A percentile compares a stretch with the other conserved stretches of the same genome.
Evolutionary conservation across 139 green algal species (phyloP).

Genomic region (Coelastrella sp.): DNA sequence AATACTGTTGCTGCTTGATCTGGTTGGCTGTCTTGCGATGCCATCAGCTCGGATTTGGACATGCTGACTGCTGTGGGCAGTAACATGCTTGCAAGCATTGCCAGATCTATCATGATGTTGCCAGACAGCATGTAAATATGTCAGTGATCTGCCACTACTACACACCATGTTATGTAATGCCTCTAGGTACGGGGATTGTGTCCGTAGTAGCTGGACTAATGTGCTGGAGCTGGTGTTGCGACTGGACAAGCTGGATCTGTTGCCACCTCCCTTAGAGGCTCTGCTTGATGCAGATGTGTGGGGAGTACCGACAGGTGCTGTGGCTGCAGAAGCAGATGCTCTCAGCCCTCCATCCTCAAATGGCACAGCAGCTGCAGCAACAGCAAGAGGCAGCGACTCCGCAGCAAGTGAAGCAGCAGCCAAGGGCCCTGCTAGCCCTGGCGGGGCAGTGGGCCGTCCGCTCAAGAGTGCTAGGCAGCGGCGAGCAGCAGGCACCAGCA

Average conservation of each 20-base stretch:
- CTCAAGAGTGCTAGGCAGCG: not conserved
- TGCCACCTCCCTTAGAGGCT: conserved; percentile 67
- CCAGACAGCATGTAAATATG: not conserved
- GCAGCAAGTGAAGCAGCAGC: not conserved
- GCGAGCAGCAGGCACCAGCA: not conserved
- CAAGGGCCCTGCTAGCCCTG: not conserved
- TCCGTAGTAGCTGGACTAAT: conserved; percentile 87
- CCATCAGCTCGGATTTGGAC: too few species aligned
- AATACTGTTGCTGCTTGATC: not conserved
- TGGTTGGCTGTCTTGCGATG: not conserved
- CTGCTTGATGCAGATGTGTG: conserved; percentile 46
- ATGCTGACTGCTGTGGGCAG: too few species aligned
- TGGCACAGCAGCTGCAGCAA: conserved; percentile 23
- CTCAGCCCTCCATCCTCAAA: conserved; percentile 18
- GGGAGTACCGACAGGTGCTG: conserved; percentile 33
- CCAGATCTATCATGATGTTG: not conserved
- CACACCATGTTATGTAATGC: not conserved
- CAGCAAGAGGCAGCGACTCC: not conserved
- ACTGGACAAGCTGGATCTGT: conserved; percentile 83
- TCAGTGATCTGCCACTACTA: too few species aligned
- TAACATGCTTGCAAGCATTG: not conserved
- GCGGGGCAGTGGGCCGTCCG: not conserved
- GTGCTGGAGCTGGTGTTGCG: conserved; percentile 88
- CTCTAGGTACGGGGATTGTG: conserved; percentile 83
- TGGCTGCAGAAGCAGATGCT: not conserved